Conservation (phyloP, 2,329 filamentous ascomycete genomes). For the Chaetomiaceae sp. region DNA sequence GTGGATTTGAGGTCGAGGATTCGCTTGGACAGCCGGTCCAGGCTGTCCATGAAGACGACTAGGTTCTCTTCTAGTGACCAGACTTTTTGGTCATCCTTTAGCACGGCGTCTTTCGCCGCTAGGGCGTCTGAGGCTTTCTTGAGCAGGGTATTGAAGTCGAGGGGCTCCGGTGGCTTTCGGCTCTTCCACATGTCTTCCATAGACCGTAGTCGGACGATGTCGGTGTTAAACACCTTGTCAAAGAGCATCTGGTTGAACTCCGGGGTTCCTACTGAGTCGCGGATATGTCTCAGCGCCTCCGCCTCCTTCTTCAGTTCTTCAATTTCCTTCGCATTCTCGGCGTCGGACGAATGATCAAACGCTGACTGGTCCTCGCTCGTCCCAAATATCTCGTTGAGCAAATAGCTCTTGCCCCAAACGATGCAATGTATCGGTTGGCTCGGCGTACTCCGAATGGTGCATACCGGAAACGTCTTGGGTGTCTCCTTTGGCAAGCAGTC, state of each 20-base stretch:
- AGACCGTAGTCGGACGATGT: constrained; percentile 72
- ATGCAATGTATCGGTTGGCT: constrained; percentile 98
- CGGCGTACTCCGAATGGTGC: constrained; percentile 93
- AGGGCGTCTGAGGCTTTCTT: constrained; percentile 41
- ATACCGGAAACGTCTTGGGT: constrained; percentile 90
- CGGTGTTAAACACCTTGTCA: constrained; percentile 83
- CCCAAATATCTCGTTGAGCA: constrained; percentile 91
- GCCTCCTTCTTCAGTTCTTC: constrained; percentile 80
- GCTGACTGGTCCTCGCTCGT: constrained; percentile 78
- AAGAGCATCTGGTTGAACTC: constrained; percentile 78
- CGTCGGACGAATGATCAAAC: constrained; percentile 72
- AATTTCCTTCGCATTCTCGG: constrained; percentile 81
- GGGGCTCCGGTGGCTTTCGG: constrained; percentile 63
- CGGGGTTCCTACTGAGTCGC: constrained; percentile 69
- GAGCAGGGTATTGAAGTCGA: constrained; percentile 61
- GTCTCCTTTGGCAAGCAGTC: constrained; percentile 87
- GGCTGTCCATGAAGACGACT: constrained; percentile 76
- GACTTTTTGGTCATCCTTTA: constrained; percentile 62
- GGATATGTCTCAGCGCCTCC: constrained; percentile 74
- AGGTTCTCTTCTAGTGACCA: constrained; percentile 86
- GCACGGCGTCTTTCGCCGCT: constrained; percentile 48
- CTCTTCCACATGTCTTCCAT: constrained; percentile 98
- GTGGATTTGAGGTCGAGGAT: constrained; percentile 56
- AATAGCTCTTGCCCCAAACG: constrained; percentile 95
- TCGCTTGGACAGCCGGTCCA: constrained; percentile 69